A percentile compares a stretch with the other conserved stretches of the same genome.
These are phyloP conservation scores for Alternaria conjuncta DNA, from an alignment of 2,329 filamentous ascomycete genomes.

Conservation along the genomic window DNA sequence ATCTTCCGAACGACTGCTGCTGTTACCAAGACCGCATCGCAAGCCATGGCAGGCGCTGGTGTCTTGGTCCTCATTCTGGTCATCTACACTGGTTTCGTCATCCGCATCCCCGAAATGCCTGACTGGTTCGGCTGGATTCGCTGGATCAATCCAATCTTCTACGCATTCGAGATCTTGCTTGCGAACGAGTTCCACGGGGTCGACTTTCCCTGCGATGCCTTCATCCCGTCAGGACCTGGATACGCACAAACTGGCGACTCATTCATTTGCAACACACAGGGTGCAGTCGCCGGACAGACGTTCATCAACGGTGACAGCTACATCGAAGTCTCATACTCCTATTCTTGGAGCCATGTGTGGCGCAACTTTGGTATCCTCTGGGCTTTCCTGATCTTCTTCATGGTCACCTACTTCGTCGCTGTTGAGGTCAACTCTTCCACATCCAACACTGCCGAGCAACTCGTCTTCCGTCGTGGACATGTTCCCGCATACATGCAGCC, in stretches of 20 bases:
- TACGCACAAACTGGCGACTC: conserved; percentile 30
- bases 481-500: conserved; percentile 51
- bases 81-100: conserved; percentile 71
- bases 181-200: conserved; percentile 69
- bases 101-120: conserved; percentile 66
- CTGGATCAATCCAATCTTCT: conserved; percentile 76
- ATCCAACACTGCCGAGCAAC: conserved; percentile 69
- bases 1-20: conserved; percentile 81
- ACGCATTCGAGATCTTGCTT: conserved; percentile 79
- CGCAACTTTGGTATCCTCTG: conserved; percentile 69
- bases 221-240: conserved; percentile 50
- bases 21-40: conserved; percentile 69
- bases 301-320: conserved; percentile 51
- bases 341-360: conserved; percentile 55
- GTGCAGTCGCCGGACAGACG: conserved; percentile 47
- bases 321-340: conserved; percentile 39
- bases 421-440: conserved; percentile 70
- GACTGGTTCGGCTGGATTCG: conserved; percentile 54
- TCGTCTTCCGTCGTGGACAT: conserved; percentile 65
- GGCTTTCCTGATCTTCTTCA: conserved; percentile 69
- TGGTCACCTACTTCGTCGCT: conserved; percentile 66
- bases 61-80: conserved; percentile 69
- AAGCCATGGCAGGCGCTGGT: conserved; percentile 62
- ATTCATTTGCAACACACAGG: conserved; percentile 49
- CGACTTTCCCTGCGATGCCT: conserved; percentile 42